Evolutionary conservation across 2,329 filamentous ascomycete genomes (phyloP).

Genomic region (Nothophoma quercina): DNA sequence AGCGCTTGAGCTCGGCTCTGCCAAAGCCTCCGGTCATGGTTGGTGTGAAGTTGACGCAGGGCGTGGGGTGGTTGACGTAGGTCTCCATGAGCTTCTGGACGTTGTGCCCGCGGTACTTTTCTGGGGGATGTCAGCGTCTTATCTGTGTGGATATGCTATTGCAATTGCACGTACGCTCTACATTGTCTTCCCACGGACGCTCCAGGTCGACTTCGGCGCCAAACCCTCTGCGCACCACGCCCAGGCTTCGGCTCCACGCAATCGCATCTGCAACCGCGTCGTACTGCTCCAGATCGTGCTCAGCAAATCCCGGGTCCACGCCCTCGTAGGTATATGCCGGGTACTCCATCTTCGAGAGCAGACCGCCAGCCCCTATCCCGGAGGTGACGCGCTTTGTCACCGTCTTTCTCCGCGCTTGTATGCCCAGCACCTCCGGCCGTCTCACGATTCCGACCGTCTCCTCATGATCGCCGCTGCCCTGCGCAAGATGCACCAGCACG

Average conservation of each 20-base stretch:
- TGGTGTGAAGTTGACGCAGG: slow-evolving; percentile 54
- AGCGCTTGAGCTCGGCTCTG: slow-evolving; percentile 53
- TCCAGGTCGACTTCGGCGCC: slow-evolving; percentile 56
- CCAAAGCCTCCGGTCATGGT: slow-evolving; percentile 58
- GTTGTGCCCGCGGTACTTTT: slow-evolving; percentile 48
- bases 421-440: slow-evolving; percentile 59
- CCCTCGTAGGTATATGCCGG: slow-evolving; percentile 63
- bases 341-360: slow-evolving; percentile 52
- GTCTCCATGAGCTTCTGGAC: slow-evolving; percentile 49
- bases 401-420: slow-evolving; percentile 60
- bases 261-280: slow-evolving; percentile 69
- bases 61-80: slow-evolving; percentile 45
- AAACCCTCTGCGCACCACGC: slow-evolving; percentile 67
- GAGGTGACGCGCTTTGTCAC: slow-evolving; percentile 58
- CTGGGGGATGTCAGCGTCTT: slow-evolving; percentile 25
- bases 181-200: slow-evolving; percentile 53
- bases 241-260: slow-evolving; percentile 72
- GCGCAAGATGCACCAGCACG: slow-evolving; percentile 66
- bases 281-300: slow-evolving; percentile 73
- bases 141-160: not conserved
- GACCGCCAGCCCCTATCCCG: slow-evolving; percentile 60
- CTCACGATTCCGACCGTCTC: slow-evolving; percentile 60
- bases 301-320: slow-evolving; percentile 71
- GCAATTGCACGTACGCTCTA: slow-evolving; percentile 38
- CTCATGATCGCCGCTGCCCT: slow-evolving; percentile 36